phyloP scores from a whole-genome alignment of 768 basidiomycete species.

The Mycena latifolia region DNA sequence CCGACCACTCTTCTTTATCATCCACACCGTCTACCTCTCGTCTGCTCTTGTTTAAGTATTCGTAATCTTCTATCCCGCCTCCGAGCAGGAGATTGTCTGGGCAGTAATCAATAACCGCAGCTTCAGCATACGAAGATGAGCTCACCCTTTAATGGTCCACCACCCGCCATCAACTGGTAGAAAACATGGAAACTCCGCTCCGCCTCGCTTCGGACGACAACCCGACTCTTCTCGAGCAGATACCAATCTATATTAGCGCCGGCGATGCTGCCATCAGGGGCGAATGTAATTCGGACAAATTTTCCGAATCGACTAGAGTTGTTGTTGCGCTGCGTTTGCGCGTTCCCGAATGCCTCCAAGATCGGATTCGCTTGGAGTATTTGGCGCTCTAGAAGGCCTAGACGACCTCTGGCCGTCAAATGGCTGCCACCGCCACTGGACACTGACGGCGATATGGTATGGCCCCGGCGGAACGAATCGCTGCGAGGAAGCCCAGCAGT shows the following conservation, averaged over 20 bases:
- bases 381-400: slow-evolving; percentile 93
- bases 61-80: slow-evolving; percentile 83
- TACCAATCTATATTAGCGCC: slow-evolving; percentile 99
- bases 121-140: slow-evolving; percentile 11
- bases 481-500: slow-evolving; percentile 78
- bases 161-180: slow-evolving; percentile 92
- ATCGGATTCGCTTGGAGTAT: slow-evolving; percentile 98
- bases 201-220: slow-evolving; percentile 87
- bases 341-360: slow-evolving; percentile 97
- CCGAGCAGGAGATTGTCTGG: slow-evolving; percentile 78
- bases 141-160: slow-evolving; percentile 75
- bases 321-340: slow-evolving; percentile 98
- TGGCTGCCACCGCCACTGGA: slow-evolving; percentile 55
- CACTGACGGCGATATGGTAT: slow-evolving; percentile 56
- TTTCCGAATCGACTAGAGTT: slow-evolving; percentile 99
- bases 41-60: slow-evolving; percentile 91
- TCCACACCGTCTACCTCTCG: slow-evolving; percentile 96
- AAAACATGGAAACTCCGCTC: slow-evolving; percentile 98
- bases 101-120: slow-evolving; percentile 19
- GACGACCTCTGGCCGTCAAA: slow-evolving; percentile 75
- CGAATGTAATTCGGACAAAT: slow-evolving; percentile 96
- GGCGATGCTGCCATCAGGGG: slow-evolving; percentile 92
- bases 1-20: slow-evolving; percentile 89
- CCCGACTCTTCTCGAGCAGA: slow-evolving; percentile 95
- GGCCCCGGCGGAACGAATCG: slow-evolving; percentile 70